phyloP scores from a whole-genome alignment of 2,329 filamentous ascomycete genomes.

The Colletotrichum cereale region DNA sequence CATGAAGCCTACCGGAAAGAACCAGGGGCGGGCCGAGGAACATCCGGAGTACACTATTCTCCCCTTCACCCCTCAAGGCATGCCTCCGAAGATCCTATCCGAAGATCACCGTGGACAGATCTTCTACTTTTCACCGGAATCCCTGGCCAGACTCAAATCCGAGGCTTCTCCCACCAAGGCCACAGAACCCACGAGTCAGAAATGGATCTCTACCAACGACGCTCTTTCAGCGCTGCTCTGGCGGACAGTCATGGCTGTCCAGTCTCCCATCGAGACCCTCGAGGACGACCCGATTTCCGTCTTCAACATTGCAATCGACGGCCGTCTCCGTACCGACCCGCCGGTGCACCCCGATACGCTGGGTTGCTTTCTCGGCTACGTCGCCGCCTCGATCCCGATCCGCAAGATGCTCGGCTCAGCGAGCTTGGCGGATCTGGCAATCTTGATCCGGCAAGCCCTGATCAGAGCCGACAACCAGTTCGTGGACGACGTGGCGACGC shows the following conservation, averaged over 20 bases:
- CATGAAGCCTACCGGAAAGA: slow-evolving; percentile 46
- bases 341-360: slow-evolving; percentile 51
- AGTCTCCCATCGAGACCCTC: slow-evolving; percentile 23
- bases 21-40: slow-evolving; percentile 44
- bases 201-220: slow-evolving; percentile 48
- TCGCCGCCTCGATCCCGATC: slow-evolving; percentile 46
- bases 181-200: slow-evolving; percentile 37
- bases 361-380: slow-evolving; percentile 55
- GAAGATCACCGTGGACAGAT: slow-evolving; percentile 48
- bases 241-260: slow-evolving; percentile 38
- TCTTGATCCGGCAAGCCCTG: slow-evolving; percentile 50
- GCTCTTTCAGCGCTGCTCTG: slow-evolving; percentile 34
- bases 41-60: slow-evolving; percentile 50
- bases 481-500: slow-evolving; percentile 47
- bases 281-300: slow-evolving; percentile 49
- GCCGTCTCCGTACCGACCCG: slow-evolving; percentile 50
- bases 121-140: slow-evolving; percentile 49
- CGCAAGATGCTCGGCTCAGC: slow-evolving; percentile 47
- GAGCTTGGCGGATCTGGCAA: slow-evolving; percentile 50
- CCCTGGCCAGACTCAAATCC: slow-evolving; percentile 47
- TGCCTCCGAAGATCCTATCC: slow-evolving; percentile 50
- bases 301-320: slow-evolving; percentile 55
- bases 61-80: slow-evolving; percentile 45
- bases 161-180: slow-evolving; percentile 48
- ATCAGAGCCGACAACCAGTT: slow-evolving; percentile 48